Evolutionary conservation across 257 asterid genomes (phyloP), one percentile per base, ranked within the genome.

Genomic region (Solanum appendiculatum): DNA sequence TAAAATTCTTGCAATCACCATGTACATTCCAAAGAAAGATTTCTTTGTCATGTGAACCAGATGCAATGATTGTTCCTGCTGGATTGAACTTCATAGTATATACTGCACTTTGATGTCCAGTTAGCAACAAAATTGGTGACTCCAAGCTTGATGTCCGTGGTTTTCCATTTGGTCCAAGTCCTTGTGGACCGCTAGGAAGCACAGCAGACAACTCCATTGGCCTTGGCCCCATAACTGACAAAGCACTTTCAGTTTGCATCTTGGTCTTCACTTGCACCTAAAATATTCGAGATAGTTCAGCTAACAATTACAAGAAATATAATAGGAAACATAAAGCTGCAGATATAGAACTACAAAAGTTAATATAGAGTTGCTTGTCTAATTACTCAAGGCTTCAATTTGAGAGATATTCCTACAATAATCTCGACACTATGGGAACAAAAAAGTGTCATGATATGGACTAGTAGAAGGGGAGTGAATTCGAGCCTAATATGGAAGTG

Each of bases 71-170:
- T 85, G 95, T 95, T 58, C 99, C 99, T 40, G 92, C 88, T 68
- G 99, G 98, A 91, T 96, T 95, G 91, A 96, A 96, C 89, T 97
- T 97, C 98, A 97, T 92, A 4, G 98, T 84, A 91, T 96, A 97
- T 72, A 97, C 86, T 36, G 96, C 96, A 91, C 99, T 97, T 84
- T 96, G 99, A 91, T 97, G 99, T 73, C 99, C 99, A 6, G 93
- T 20, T 25, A 97, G 89, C 86, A 97, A 91, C 99, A 97, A 96
- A 83, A 97, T 96, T 8, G 99, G 98, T 16, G 99, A 95, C 88
- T 96, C 96, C 90, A 96, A 92, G 92, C 96, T 92, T 12, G 99
- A 96, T 11, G 94, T 94, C 69, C 98, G 92, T 56, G 92, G 94
- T 85, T 93, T 97, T 44, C 93, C 95, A 85, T 93, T 91, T 69